Conservation (phyloP, 2,329 filamentous ascomycete genomes). For the Talaromyces sp. region DNA sequence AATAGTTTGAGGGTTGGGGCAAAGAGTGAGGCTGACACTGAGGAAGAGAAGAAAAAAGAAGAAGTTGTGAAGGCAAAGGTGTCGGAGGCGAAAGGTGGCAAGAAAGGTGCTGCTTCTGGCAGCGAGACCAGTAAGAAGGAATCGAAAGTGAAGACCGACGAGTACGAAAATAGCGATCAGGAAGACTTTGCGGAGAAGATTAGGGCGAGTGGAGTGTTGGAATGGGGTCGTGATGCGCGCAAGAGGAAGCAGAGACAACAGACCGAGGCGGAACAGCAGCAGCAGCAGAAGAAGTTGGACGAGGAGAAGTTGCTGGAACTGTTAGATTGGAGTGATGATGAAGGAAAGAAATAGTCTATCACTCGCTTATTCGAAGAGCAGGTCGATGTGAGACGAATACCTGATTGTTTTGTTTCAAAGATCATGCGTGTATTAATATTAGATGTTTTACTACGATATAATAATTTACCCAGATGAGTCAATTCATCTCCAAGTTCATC, state of each 20-base stretch:
- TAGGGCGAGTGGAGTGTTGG: constrained; percentile 43
- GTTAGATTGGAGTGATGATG: constrained; percentile 48
- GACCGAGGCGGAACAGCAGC: constrained; percentile 41
- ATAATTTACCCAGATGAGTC: neutral
- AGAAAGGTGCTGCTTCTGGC: neutral
- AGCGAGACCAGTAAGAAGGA: neutral
- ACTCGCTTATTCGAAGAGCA: neutral
- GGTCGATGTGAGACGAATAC: neutral
- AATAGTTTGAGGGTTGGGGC: constrained; percentile 56
- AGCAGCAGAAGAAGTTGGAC: constrained; percentile 62
- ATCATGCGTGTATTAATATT: neutral
- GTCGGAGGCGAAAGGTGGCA: neutral
- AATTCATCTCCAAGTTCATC: neutral
- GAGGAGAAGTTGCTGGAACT: constrained; percentile 71
- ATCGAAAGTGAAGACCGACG: constrained; percentile 5
- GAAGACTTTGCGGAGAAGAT: constrained; percentile 35
- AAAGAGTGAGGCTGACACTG: neutral
- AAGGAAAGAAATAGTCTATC: constrained; percentile 6
- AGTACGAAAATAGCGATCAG: constrained; percentile 37
- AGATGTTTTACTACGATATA: neutral
- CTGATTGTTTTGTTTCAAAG: neutral
- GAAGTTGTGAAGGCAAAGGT: neutral
- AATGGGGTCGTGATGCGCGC: constrained; percentile 66
- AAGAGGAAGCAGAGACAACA: constrained; percentile 55
- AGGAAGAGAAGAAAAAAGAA: neutral